phyloP scores from a whole-genome alignment of 345 rosid species.

The Abelmoschus esculentus region DNA sequence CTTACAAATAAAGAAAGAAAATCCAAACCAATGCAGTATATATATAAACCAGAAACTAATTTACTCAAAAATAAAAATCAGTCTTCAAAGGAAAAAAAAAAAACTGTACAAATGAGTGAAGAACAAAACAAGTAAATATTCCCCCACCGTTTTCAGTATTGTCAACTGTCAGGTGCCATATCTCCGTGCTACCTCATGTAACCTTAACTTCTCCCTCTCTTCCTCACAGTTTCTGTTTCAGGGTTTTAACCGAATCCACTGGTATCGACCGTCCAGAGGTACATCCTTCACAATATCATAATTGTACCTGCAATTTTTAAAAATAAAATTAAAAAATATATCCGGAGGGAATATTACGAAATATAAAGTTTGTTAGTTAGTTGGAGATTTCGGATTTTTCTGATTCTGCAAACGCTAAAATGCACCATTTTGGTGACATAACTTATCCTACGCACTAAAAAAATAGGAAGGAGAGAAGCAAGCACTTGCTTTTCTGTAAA shows the following conservation, averaged over 20 bases:
- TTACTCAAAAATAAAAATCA: background rate
- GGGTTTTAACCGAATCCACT: constrained; percentile 43
- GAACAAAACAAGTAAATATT: background rate
- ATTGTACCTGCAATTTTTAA: constrained; percentile 5
- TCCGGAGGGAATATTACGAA: background rate
- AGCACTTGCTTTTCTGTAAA: constrained; percentile 43
- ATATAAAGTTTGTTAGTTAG: constrained; percentile 20
- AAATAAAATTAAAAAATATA: no score
- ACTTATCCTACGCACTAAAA: constrained; percentile 29
- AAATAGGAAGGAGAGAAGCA: background rate
- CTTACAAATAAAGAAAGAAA: no score
- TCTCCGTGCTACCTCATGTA: background rate
- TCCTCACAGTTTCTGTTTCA: background rate
- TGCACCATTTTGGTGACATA: constrained; percentile 8
- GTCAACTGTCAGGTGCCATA: constrained; percentile 4
- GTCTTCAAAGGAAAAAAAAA: background rate
- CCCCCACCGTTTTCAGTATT: background rate
- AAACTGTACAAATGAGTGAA: constrained; percentile 9
- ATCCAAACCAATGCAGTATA: no score
- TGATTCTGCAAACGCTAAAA: constrained; percentile 10
- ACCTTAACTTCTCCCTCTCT: background rate
- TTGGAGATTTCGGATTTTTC: constrained; percentile 15
- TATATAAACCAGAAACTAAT: no score
- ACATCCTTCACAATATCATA: constrained; percentile 54
- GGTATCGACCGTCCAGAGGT: constrained; percentile 64